Evolutionary conservation across 2,329 filamentous ascomycete species (phyloP), one percentile per base, ranked within the genome.

Genomic region (Xylaria sp.): DNA sequence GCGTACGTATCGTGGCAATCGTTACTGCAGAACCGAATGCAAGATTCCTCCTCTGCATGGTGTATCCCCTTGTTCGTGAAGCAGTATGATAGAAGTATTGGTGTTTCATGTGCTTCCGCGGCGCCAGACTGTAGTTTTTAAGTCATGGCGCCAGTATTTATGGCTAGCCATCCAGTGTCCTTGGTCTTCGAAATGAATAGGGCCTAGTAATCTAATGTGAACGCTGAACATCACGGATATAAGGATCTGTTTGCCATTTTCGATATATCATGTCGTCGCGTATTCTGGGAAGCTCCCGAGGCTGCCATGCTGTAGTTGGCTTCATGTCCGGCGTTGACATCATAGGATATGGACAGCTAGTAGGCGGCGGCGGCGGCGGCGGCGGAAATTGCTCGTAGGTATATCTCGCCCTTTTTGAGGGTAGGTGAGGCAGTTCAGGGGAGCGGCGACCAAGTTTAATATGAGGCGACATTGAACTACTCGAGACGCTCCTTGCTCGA

Each of bases 161-260:
- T 28, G 28, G 28, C 28, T 3, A 28, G 28, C 28, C 28, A 3
- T 28, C 5, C 28, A 28, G 28, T 28, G 28, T 28, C 28, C 28
- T 28, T 28, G 28, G 28, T 28, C 28, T 28, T 28, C 28, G 28
- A 28, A 28, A 28, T 62, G 74, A 15, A 37, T 13, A 23, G 55
- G 44, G 1, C 12, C 67, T 39, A 39, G 25, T n/a, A 23, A 18
- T 52, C 62, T n/a, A 72, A 52, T n/a, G 62, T 18, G 52, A 64
- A 32, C 65, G 63, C 34, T 63, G 68, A 50, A 34, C 51, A 71
- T 85, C 80, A 48, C 80, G 81, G 13, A 83, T 80, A 65, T 84
- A 87, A 74, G 84, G 81, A 65, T 88, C 84, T 57, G 83, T 80
- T 75, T 83, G 81, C 86, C 86, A 88, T 15, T 84, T 80, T 72